Base-by-base conservation (phyloP, 2,329 filamentous ascomycete genomes). In the Elsinoe perseae region DNA sequence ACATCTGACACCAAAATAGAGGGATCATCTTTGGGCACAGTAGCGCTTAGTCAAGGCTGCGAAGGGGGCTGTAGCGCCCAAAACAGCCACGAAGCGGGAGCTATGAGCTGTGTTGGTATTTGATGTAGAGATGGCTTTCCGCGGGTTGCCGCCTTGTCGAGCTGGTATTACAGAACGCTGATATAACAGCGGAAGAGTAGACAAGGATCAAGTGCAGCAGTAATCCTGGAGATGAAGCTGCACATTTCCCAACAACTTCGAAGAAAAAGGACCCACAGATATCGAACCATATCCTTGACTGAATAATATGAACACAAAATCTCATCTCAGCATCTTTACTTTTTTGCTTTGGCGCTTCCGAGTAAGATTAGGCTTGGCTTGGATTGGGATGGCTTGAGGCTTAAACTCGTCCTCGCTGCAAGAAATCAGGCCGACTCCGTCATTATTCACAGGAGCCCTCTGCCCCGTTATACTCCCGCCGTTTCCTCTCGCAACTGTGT, bases 1-100 rank as follows among this genome's bases (percentile, higher is more conserved):
- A 38, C 30, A 38, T 52, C 14, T 38, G 48, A 52, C 48, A 38
- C 30, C 20, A 52, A 52, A 52, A 52, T 52, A 52, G 48, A 52
- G 48, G 48, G 16, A 27, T 30, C 16, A 25, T 30, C n/a, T 32
- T n/a, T 18, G 48, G 48, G 25, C 4, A 10, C 27, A 30, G 28
- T 48, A 32, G 43, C 43, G 43, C 43, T 48, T 48, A 48, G 43
- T 28, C 23, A 28, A 48, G 23, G 14, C 38, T 18, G 12, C 4
- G 10, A 5, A 23, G 38, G 9, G 20, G 42, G 43, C 43, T 28
- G 43, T 5, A 21, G 20, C 20, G 20, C 20, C 20, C 18, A 25
- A 48, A 48, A 30, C 43, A 48, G 43, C 43, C 21, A 25, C 43
- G 25, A 8, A 36, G 9, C 32, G 32, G 32, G 32, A 36, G 32